Percentiles rank a stretch among this genome's conserved stretches.
Evolutionary conservation across 257 asterid species (phyloP).

Genomic region (Lycium ferocissimum): DNA sequence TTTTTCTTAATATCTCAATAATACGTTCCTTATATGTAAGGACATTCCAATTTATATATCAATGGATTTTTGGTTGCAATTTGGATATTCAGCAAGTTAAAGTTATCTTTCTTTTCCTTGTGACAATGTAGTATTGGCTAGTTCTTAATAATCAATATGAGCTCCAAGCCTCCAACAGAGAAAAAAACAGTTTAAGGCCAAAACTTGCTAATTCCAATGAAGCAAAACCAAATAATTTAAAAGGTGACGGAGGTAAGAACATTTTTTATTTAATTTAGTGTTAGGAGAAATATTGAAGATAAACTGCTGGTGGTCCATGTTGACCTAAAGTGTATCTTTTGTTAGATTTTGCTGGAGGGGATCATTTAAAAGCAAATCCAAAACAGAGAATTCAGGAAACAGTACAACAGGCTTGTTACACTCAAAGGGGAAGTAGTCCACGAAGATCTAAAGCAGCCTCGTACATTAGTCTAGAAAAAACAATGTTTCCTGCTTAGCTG

Average conservation of each 20-base stretch:
- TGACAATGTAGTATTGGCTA: background rate
- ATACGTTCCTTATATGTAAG: background rate
- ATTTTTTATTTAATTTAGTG: no score
- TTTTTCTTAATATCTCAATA: background rate
- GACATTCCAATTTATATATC: background rate
- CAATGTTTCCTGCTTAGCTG: conserved; percentile 20
- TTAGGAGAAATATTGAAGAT: background rate
- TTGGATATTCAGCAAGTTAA: background rate
- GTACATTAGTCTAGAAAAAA: conserved; percentile 23
- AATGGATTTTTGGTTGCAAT: background rate
- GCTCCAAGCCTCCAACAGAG: background rate
- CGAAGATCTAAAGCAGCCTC: background rate
- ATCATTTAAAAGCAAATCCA: background rate
- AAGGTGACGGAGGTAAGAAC: background rate
- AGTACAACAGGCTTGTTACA: conserved; percentile 2
- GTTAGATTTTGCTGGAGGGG: background rate
- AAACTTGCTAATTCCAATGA: background rate
- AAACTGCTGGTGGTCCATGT: background rate
- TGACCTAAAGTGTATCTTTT: background rate
- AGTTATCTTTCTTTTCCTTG: background rate
- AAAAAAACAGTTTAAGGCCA: background rate
- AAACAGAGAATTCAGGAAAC: background rate
- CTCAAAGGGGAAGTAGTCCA: conserved; percentile 30
- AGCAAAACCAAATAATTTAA: no score
- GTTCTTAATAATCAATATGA: background rate